These are phyloP conservation scores for Hypoxylon sp. DNA, from an alignment of 2,329 filamentous ascomycete species.

Conservation along the genomic window DNA sequence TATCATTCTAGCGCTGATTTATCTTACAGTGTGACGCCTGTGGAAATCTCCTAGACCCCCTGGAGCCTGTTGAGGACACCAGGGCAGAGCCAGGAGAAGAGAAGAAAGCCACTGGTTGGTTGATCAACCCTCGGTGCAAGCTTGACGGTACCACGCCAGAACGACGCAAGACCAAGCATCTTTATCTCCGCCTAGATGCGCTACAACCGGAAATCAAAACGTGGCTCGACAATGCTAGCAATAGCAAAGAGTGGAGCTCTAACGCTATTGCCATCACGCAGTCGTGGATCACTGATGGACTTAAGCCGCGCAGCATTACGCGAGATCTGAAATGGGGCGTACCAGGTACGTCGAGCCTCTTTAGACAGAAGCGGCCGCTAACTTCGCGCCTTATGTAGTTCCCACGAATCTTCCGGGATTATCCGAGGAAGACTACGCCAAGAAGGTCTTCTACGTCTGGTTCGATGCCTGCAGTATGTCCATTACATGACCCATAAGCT, in stretches of 20 bases:
- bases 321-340: constrained; percentile 92
- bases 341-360: constrained; percentile 49
- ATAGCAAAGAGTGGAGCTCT: constrained; percentile 79
- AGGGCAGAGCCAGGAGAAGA: constrained; percentile 50
- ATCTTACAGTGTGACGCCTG: constrained; percentile 74
- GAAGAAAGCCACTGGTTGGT: constrained; percentile 58
- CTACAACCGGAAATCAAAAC: constrained; percentile 80
- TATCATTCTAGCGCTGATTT: constrained; percentile 7
- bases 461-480: constrained; percentile 94
- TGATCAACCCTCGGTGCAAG: constrained; percentile 91
- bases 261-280: constrained; percentile 83
- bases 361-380: constrained; percentile 2
- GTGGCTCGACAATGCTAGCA: constrained; percentile 80
- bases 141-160: constrained; percentile 86
- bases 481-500: constrained; percentile 69
- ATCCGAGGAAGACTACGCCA: constrained; percentile 65
- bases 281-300: constrained; percentile 83
- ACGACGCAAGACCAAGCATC: constrained; percentile 85
- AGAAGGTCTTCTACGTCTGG: constrained; percentile 87
- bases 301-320: constrained; percentile 89
- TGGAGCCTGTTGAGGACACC: constrained; percentile 63
- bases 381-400: constrained; percentile 49
- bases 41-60: constrained; percentile 76
- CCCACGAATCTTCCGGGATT: constrained; percentile 62
- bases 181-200: constrained; percentile 88